These are phyloP conservation scores for Oenanthe sinensis DNA, from an alignment of 129 eudicot genomes.

Conservation along the genomic window DNA sequence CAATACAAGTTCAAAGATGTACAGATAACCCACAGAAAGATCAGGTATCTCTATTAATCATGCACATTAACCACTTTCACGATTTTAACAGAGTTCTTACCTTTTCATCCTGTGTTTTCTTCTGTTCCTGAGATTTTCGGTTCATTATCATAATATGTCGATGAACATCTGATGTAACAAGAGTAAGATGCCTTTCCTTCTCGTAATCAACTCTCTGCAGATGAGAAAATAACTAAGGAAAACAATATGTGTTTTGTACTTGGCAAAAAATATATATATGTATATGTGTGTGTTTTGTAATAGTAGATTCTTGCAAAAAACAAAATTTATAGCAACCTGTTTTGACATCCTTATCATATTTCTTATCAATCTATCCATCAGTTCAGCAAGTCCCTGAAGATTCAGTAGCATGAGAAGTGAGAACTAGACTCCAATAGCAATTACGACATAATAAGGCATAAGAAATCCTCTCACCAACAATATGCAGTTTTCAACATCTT, in stretches of 20 bases:
- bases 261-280: too few species aligned
- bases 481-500: constrained; percentile 2
- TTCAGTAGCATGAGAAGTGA: not conserved
- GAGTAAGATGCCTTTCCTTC: constrained; percentile 2
- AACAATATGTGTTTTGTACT: not conserved
- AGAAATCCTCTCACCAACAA: constrained; percentile 5
- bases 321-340: not conserved
- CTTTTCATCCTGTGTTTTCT: not conserved
- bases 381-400: constrained; percentile 6
- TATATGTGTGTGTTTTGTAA: not conserved
- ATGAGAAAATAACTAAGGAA: not conserved
- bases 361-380: constrained; percentile 4
- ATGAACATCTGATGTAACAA: constrained; percentile 10
- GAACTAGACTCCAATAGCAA: not conserved
- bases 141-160: constrained; percentile 1
- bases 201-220: constrained; percentile 13
- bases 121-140: not conserved
- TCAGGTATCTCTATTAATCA: not conserved
- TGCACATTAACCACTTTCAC: not conserved
- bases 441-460: not conserved
- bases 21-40: not conserved
- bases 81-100: not conserved
- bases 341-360: constrained; percentile 12
- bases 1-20: not conserved
- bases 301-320: not conserved